phyloP scores from a whole-genome alignment of 2,329 filamentous ascomycete genomes.

The Botrytis pseudocinerea region DNA sequence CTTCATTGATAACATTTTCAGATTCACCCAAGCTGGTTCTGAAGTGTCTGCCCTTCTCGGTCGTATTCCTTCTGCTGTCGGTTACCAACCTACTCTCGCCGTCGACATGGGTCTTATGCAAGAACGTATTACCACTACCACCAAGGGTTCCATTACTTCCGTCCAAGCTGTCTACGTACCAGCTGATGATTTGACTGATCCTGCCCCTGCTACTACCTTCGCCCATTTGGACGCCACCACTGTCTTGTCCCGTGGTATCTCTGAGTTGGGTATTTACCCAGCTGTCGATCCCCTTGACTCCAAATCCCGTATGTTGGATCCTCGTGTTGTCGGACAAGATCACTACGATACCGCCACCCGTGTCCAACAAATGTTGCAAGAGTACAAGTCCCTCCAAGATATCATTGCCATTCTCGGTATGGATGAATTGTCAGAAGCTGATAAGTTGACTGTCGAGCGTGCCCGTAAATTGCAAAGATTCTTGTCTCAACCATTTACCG shows the following conservation, averaged over 20 bases:
- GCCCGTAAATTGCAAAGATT: slow-evolving; percentile 99
- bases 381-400: slow-evolving; percentile 99
- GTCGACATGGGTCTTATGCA: slow-evolving; percentile 99
- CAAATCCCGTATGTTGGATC: slow-evolving; percentile 99
- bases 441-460: slow-evolving; percentile 99
- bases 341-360: slow-evolving; percentile 94
- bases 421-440: slow-evolving; percentile 98
- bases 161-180: slow-evolving; percentile 99
- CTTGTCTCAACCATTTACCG: slow-evolving; percentile 98
- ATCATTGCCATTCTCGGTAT: slow-evolving; percentile 99
- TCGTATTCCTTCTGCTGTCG: slow-evolving; percentile 99
- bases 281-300: slow-evolving; percentile 99
- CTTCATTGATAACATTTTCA: slow-evolving; percentile 99
- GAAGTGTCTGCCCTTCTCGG: slow-evolving; percentile 99
- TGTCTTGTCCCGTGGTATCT: slow-evolving; percentile 99
- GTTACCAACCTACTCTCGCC: slow-evolving; percentile 98
- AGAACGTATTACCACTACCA: slow-evolving; percentile 99
- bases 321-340: slow-evolving; percentile 96
- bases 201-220: slow-evolving; percentile 98
- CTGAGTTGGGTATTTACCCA: slow-evolving; percentile 99
- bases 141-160: slow-evolving; percentile 99
- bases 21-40: slow-evolving; percentile 99
- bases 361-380: slow-evolving; percentile 99
- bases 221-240: slow-evolving; percentile 99
- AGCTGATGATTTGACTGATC: slow-evolving; percentile 99